Percentiles rank a stretch among this genome's conserved stretches.
Conservation (phyloP, 108 stramenopile genomes). For the Pseudonitzschia multistriata region DNA sequence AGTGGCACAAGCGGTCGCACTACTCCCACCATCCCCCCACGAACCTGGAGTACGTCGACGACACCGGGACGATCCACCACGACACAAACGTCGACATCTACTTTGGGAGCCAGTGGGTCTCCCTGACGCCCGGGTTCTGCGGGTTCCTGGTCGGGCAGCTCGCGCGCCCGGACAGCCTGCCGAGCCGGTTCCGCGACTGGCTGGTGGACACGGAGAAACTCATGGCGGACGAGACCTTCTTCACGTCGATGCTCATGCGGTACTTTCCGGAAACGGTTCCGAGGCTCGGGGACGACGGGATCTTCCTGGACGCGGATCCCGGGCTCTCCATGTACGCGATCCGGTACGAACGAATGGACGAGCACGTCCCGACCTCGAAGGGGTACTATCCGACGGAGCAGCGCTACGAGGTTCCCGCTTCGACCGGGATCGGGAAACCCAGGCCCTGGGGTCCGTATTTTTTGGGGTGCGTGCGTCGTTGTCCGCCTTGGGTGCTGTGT, state of each 20-base stretch:
- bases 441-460: constrained; percentile 89
- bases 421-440: constrained; percentile 44
- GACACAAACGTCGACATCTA: constrained; percentile 44
- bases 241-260: constrained; percentile 81
- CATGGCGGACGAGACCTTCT: constrained; percentile 91
- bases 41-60: constrained; percentile 50
- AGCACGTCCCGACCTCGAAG: constrained; percentile 69
- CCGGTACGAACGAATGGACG: constrained; percentile 91
- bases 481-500: too few relatives aligned
- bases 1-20: constrained; percentile 84
- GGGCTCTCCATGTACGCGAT: constrained; percentile 52
- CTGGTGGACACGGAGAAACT: constrained; percentile 54
- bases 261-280: constrained; percentile 60
- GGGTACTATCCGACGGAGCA: constrained; percentile 47
- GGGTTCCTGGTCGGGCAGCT: constrained; percentile 53
- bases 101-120: constrained; percentile 91
- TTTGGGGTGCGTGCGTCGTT: constrained; percentile 58
- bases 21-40: constrained; percentile 52
- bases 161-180: constrained; percentile 56
- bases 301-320: constrained; percentile 10
- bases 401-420: constrained; percentile 61
- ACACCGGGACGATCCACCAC: constrained; percentile 33
- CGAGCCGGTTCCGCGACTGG: constrained; percentile 53
- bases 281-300: constrained; percentile 21
- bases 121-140: constrained; percentile 69